Evolutionary conservation across 2,329 filamentous ascomycete genomes (phyloP).

Genomic region (Ophiosphaerella herpotricha): DNA sequence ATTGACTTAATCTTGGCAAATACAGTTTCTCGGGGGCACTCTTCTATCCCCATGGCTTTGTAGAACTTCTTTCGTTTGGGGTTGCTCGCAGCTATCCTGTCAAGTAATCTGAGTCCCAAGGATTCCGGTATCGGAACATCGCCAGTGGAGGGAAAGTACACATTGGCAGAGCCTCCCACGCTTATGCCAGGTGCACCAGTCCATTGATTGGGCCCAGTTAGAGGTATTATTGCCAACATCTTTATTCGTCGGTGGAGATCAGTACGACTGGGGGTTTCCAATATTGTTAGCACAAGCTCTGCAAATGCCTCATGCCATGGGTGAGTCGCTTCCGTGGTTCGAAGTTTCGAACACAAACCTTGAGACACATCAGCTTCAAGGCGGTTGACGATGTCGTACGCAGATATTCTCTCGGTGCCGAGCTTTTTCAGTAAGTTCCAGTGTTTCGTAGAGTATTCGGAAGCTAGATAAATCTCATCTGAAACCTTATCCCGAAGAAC

Average conservation of each 20-base stretch:
- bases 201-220: constrained; percentile 12
- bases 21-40: constrained; percentile 13
- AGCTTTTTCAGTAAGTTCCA: constrained; percentile 3
- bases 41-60: constrained; percentile 17
- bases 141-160: constrained; percentile 20
- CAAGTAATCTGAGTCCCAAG: constrained; percentile 12
- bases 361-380: constrained; percentile 11
- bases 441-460: constrained; percentile 11
- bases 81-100: constrained; percentile 7
- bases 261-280: not conserved
- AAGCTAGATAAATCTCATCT: constrained; percentile 18
- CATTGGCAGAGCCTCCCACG: constrained; percentile 1
- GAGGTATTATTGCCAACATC: constrained; percentile 18
- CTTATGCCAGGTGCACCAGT: constrained; percentile 9
- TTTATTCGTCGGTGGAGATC: not conserved
- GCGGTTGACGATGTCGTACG: constrained; percentile 4
- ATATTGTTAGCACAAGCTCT: not conserved
- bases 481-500: constrained; percentile 12
- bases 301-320: constrained; percentile 22
- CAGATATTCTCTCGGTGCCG: not conserved
- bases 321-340: constrained; percentile 2
- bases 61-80: constrained; percentile 12
- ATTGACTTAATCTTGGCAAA: constrained; percentile 10
- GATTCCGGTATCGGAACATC: constrained; percentile 11
- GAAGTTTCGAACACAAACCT: not conserved